These are phyloP conservation scores for Argentina anserina DNA, from an alignment of 306 rosid genomes.

Conservation along the genomic window DNA sequence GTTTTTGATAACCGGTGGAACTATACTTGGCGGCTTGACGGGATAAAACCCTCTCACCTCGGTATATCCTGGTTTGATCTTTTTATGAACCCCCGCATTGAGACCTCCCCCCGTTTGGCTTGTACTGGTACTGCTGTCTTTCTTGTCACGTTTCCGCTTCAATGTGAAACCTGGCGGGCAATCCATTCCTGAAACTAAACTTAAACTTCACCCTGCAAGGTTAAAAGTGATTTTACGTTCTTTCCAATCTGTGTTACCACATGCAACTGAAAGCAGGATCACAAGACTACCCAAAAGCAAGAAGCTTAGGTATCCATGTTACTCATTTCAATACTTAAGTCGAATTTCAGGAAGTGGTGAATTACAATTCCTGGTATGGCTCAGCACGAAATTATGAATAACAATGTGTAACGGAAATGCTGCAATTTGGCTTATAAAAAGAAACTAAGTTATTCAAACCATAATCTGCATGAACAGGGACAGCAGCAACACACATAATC, in stretches of 20 bases:
- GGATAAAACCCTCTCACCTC: constrained; percentile 46
- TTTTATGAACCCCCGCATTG: constrained; percentile 45
- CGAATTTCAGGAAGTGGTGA: background rate
- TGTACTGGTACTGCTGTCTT: constrained; percentile 13
- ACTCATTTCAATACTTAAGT: background rate
- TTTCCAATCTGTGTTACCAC: background rate
- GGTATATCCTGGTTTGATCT: constrained; percentile 33
- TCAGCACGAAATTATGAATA: background rate
- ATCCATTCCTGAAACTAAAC: background rate
- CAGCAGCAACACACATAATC: background rate
- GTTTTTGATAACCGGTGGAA: constrained; percentile 43
- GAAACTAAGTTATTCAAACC: background rate
- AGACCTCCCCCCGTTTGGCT: constrained; percentile 35
- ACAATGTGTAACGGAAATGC: background rate
- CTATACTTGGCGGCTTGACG: constrained; percentile 41
- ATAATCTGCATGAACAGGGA: background rate
- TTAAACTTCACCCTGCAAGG: constrained; percentile 25
- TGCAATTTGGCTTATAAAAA: background rate
- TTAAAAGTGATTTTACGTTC: background rate
- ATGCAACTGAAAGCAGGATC: background rate
- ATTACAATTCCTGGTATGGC: background rate
- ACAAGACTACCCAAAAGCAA: background rate
- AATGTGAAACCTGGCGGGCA: constrained; percentile 27
- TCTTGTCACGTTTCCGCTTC: constrained; percentile 55
- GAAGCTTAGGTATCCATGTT: too few species aligned